These are phyloP conservation scores for Pichia paraexigua DNA, from an alignment of 805 yeast genomes.

Conservation along the genomic window DNA sequence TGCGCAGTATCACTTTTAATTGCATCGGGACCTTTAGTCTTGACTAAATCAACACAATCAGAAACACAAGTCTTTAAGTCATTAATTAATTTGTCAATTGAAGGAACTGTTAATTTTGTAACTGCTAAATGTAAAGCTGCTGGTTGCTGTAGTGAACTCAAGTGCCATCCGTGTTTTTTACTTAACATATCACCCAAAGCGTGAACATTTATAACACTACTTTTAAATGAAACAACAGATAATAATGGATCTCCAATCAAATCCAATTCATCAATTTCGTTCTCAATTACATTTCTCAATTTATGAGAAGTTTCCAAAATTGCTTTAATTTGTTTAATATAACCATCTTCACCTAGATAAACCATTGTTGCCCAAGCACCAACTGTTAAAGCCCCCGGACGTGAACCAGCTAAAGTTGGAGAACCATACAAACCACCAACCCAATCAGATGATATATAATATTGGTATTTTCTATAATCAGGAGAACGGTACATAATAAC, in stretches of 20 bases:
- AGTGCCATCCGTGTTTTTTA: constrained; percentile 71
- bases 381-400: constrained; percentile 96
- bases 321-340: constrained; percentile 52
- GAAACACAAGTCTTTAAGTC: constrained; percentile 41
- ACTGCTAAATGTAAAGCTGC: constrained; percentile 88
- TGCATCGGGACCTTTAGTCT: constrained; percentile 5
- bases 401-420: constrained; percentile 92
- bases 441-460: constrained; percentile 81
- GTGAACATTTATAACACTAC: constrained; percentile 59
- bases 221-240: constrained; percentile 75
- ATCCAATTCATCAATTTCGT: constrained; percentile 48
- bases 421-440: constrained; percentile 94
- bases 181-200: constrained; percentile 65
- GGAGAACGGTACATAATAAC: constrained; percentile 78
- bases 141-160: constrained; percentile 80
- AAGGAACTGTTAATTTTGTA: constrained; percentile 59
- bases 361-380: constrained; percentile 97
- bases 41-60: constrained; percentile 28
- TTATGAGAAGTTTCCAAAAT: constrained; percentile 60
- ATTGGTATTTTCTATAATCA: constrained; percentile 69
- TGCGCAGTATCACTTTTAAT: constrained; percentile 65
- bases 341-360: constrained; percentile 78
- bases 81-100: constrained; percentile 49
- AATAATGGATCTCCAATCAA: constrained; percentile 80
- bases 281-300: constrained; percentile 39